Evolutionary conservation across 176 grass and related monocot species (phyloP).

Genomic region (Eleusine indica): DNA sequence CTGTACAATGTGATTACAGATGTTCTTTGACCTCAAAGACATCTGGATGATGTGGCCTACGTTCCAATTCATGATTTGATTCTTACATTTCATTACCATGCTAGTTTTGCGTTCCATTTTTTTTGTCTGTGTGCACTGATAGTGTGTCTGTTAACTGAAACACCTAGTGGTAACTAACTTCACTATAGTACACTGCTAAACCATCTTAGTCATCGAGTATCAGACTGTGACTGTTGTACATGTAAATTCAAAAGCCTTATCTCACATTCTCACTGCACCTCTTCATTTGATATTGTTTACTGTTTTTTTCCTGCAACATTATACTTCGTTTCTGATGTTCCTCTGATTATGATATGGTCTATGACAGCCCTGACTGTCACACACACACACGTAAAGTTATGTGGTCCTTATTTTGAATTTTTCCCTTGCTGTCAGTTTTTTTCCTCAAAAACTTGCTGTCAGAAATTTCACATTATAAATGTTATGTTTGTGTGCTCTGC

Average conservation of each 20-base stretch:
- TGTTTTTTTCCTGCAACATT: neutral
- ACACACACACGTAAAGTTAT: neutral
- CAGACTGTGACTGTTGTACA: neutral
- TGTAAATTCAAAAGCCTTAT: neutral
- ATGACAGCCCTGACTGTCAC: neutral
- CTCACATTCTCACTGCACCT: neutral
- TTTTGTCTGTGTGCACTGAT: neutral
- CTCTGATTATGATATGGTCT: conserved; percentile 5
- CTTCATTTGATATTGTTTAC: conserved; percentile 3
- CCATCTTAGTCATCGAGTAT: neutral
- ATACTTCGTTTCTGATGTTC: neutral
- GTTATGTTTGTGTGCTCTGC: neutral
- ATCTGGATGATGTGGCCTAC: neutral
- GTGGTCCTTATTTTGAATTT: neutral
- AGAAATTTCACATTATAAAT: neutral
- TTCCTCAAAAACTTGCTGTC: neutral
- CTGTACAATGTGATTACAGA: neutral
- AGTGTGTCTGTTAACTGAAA: neutral
- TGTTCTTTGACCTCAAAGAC: conserved; percentile 1
- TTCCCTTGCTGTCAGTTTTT: neutral
- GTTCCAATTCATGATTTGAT: neutral
- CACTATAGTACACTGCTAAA: neutral
- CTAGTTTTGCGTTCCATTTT: neutral
- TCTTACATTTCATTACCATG: neutral
- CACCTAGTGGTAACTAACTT: neutral